Evolutionary conservation across 192 early-diverging fungal genomes (phyloP), one percentile per base, ranked within the genome.

Genomic region (Obelidium mucronatum): DNA sequence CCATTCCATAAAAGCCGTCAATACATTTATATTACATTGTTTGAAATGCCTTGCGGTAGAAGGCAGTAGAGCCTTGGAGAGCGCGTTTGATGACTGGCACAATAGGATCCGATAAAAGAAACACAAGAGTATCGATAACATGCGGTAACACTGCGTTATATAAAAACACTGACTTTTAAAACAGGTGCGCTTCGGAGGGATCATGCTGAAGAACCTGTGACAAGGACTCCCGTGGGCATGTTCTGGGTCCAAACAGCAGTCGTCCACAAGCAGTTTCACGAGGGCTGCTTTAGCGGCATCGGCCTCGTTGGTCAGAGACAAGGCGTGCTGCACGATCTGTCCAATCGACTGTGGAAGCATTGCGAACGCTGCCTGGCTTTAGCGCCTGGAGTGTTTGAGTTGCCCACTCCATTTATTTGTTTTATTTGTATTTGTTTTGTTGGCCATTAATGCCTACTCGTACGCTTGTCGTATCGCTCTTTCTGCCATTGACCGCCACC

Each of bases 401-500:
- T 5, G 66, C 15, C 66, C 66, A 68, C 40, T 40, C 42, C 44
- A 8, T 8, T 24, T 5, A 58, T 58, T 8, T 51, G 8, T 51
- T 51, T 51, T 51, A 22, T 51, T 51, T 51, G 11, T 51, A 13
- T 51, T 51, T 51, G 48, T 51, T 51, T 51, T 22, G n/a, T n/a
- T 51, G 8, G 11, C 11, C 48, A 22, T 51, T 51, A 13, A 22
- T 51, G 48, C 8, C 55, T 5, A 6, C 55, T n/a, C 66, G 66
- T 31, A 42, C 93, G 5, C 81, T 93, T 17, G 88, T 93, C n/a
- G 92, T 90, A 11, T 86, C 92, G 8, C 81, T 94, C 6, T 92
- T 92, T 75, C 84, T 93, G 44, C 93, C 93, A 4, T 87, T 89
- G 51, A 93, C 93, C 5, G 66, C 42, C 42, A 58, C 55, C 55